Evolutionary conservation across 257 asterid species (phyloP), one percentile per base, ranked within the genome.

Genomic region (Solanum etuberosum): DNA sequence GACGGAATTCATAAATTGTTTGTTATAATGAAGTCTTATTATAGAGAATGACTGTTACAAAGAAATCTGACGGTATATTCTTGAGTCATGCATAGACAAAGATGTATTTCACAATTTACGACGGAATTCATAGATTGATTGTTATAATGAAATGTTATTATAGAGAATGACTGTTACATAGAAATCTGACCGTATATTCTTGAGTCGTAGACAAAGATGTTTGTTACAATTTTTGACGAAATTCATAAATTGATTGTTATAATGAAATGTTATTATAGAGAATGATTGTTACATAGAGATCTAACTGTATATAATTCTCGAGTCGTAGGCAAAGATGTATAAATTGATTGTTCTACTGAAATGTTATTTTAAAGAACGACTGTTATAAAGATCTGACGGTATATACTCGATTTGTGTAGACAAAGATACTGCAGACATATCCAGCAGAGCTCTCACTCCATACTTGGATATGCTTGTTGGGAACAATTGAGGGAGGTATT

Each of bases 381-480:
- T 54, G 6, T 29, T 29, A 67, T 3, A 67, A 5, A 29, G 6
- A 67, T 67, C 2, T 67, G 38, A 67, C 0, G 1, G 11, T 67
- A 29, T 67, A 6, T 67, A 6, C 11, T 6, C 74, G 11, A 29
- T 29, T 29, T 29, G 11, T 15, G 37, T 29, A 67, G 74, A 67
- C 74, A 67, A 67, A 67, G 37, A 14, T 15, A 14, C 89, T 95
- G 6, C 83, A 46, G 84, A 91, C 95, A 5, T 97, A 95, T 87
- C 98, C 98, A 1, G 94, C 95, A 0, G 98, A 95, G 76, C 93
- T 97, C 23, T 95, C 98, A 9, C 94, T 97, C 46, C 99, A 29
- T 18, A 97, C 98, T 23, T 97, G 98, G 98, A 95, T 95, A 87
- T 95, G 98, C 91, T 84, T 94, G 71, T 20, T 93, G 63, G 99